phyloP scores from a whole-genome alignment of 371 early-diverging fungal species.

The Blastocladiella emersonii region DNA sequence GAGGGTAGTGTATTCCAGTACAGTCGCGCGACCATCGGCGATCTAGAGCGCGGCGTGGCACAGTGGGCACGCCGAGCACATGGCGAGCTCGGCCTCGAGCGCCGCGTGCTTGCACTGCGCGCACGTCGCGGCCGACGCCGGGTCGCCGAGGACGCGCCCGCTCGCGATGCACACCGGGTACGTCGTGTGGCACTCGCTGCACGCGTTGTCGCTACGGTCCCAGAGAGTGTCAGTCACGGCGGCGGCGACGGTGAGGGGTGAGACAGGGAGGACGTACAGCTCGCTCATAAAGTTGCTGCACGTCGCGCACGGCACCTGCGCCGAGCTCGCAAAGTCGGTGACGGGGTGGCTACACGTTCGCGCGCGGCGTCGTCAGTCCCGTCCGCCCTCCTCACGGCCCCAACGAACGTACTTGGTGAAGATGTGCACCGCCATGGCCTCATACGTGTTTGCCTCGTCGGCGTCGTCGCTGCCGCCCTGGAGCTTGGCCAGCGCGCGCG shows the following conservation, averaged over 20 bases:
- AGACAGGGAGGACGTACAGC: slow-evolving; percentile 14
- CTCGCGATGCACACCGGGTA: slow-evolving; percentile 36
- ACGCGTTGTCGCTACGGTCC: slow-evolving; percentile 19
- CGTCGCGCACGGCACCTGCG: slow-evolving; percentile 24
- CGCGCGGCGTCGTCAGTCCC: neutral
- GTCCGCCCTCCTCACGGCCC: neutral
- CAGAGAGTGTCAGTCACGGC: neutral
- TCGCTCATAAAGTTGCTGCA: slow-evolving; percentile 25
- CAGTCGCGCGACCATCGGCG: no score
- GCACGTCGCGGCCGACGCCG: slow-evolving; percentile 29
- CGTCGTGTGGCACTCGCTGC: slow-evolving; percentile 23
- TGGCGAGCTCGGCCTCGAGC: slow-evolving; percentile 26
- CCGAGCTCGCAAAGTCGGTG: slow-evolving; percentile 18
- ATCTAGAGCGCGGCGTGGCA: slow-evolving; percentile 12
- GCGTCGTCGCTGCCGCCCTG: slow-evolving; percentile 17
- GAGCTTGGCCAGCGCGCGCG: slow-evolving; percentile 30
- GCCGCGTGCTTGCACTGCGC: slow-evolving; percentile 37
- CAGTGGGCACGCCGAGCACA: slow-evolving; percentile 31
- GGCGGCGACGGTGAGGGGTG: neutral
- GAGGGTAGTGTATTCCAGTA: no score
- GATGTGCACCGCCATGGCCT: slow-evolving; percentile 27
- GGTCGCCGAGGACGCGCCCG: slow-evolving; percentile 34
- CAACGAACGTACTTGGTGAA: slow-evolving; percentile 27
- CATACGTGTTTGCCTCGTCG: slow-evolving; percentile 18
- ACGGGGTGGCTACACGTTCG: slow-evolving; percentile 20